phyloP scores from a whole-genome alignment of 129 eudicot genomes.

The Flaveria trinervia region DNA sequence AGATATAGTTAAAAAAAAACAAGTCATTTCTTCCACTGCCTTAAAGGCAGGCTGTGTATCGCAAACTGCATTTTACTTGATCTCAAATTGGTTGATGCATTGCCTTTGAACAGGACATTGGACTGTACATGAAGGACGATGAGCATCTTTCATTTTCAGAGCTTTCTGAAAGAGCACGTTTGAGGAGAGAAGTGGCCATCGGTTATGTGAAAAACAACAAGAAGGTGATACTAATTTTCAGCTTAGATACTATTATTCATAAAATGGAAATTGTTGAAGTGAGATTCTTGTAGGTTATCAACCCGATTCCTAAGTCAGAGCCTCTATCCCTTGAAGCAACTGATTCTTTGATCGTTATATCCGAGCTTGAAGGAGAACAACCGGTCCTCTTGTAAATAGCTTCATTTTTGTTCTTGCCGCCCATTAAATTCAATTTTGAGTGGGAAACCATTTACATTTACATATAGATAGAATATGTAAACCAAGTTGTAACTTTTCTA shows the following conservation, averaged over 20 bases:
- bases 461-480: conserved; percentile 12
- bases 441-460: neutral
- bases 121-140: conserved; percentile 78
- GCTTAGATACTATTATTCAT: neutral
- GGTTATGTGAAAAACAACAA: conserved; percentile 83
- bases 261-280: neutral
- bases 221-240: conserved; percentile 47
- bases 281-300: conserved; percentile 63
- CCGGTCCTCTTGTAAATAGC: conserved; percentile 50
- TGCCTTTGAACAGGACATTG: conserved; percentile 55
- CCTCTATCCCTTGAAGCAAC: conserved; percentile 61
- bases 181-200: conserved; percentile 94
- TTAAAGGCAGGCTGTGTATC: too few species aligned
- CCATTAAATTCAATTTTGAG: conserved; percentile 12
- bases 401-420: conserved; percentile 8
- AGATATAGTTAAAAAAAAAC: too few species aligned
- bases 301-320: conserved; percentile 80
- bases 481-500: conserved; percentile 6
- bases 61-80: too few species aligned
- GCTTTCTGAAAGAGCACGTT: conserved; percentile 81
- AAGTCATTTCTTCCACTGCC: too few species aligned
- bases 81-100: conserved; percentile 17
- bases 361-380: conserved; percentile 86
- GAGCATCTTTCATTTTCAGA: conserved; percentile 79
- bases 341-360: conserved; percentile 82